Evolutionary conservation across 129 eudicot species (phyloP).

Genomic region (Escallonia rubra): DNA sequence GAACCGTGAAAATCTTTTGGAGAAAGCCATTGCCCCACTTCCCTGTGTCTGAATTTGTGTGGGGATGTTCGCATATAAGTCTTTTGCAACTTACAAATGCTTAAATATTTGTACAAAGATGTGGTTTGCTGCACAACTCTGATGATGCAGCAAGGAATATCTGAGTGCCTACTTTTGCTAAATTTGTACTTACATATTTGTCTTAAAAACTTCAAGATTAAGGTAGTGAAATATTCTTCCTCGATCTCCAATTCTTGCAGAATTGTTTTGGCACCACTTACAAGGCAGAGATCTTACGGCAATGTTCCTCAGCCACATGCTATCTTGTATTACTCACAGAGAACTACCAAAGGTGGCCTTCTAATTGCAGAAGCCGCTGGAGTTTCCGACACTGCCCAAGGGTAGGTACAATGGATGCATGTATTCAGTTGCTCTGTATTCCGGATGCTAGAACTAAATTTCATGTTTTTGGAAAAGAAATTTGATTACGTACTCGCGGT

Average conservation of each 20-base stretch:
- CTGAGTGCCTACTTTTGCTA: neutral
- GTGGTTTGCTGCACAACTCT: neutral
- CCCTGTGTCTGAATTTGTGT: too few relatives aligned
- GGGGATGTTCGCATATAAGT: neutral
- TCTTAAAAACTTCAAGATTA: neutral
- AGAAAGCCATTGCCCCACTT: too few relatives aligned
- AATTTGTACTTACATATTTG: neutral
- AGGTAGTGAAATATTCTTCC: neutral
- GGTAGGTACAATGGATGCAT: slow-evolving; percentile 8
- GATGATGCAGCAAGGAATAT: neutral
- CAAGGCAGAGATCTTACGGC: slow-evolving; percentile 30
- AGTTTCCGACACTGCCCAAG: slow-evolving; percentile 37
- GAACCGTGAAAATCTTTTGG: too few relatives aligned
- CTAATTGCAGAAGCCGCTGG: slow-evolving; percentile 44
- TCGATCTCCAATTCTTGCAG: slow-evolving; percentile 10
- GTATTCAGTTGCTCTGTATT: neutral
- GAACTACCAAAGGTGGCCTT: slow-evolving; percentile 44
- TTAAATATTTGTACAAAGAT: neutral
- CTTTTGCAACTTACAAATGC: neutral
- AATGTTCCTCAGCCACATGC: slow-evolving; percentile 42
- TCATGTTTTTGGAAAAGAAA: neutral
- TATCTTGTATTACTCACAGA: slow-evolving; percentile 36
- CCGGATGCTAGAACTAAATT: neutral
- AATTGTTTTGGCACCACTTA: slow-evolving; percentile 43
- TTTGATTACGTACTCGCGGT: neutral